These are phyloP conservation scores for Prinsepia uniflora DNA, from an alignment of 306 rosid genomes.

Conservation along the genomic window DNA sequence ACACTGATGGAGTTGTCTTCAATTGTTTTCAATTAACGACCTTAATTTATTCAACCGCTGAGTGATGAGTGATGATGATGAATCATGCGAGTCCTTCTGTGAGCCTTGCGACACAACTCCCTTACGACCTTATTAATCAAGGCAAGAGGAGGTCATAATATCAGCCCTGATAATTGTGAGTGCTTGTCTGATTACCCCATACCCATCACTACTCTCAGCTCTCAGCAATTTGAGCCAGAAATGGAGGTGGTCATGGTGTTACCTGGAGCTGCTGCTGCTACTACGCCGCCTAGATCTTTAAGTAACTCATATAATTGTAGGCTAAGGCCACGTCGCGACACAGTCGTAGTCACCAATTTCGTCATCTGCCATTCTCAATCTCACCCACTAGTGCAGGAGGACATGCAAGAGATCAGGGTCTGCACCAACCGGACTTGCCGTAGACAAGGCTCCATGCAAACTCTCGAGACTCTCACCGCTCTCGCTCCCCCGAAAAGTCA, in stretches of 20 bases:
- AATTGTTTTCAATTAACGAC: too few relatives aligned
- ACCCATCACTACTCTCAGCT: too few relatives aligned
- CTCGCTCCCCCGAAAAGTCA: conserved; percentile 59
- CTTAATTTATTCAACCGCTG: too few relatives aligned
- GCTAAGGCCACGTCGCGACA: neutral
- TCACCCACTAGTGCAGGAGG: neutral
- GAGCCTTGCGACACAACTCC: too few relatives aligned
- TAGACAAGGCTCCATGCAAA: conserved; percentile 69
- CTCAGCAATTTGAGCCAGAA: neutral
- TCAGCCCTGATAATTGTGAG: too few relatives aligned
- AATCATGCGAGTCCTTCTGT: too few relatives aligned
- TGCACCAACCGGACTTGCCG: conserved; percentile 89
- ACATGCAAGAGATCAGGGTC: conserved; percentile 52
- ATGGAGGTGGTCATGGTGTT: neutral
- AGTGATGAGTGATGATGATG: too few relatives aligned
- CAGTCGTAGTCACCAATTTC: neutral
- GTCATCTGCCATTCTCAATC: neutral
- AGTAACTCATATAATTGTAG: too few relatives aligned
- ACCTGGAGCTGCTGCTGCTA: neutral
- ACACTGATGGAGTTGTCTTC: too few relatives aligned
- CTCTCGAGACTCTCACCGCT: conserved; percentile 57
- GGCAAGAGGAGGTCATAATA: too few relatives aligned
- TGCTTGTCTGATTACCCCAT: too few relatives aligned
- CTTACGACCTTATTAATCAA: too few relatives aligned
- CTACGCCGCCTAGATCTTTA: neutral